Conservation (phyloP, 306 rosid species). For the Corylus avellana region DNA sequence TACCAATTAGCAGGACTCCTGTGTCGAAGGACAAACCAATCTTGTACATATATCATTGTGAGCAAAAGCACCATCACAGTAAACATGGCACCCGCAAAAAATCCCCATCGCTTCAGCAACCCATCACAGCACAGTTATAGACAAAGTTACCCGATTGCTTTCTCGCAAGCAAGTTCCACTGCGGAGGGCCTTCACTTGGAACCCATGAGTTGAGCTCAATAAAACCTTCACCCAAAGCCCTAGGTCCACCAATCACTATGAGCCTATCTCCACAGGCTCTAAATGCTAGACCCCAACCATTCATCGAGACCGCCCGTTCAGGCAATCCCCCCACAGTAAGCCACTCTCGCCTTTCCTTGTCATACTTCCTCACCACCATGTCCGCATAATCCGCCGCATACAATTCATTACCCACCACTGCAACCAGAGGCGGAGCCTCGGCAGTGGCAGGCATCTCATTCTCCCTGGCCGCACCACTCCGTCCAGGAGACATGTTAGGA, state of each 20-base stretch:
- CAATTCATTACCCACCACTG: slow-evolving; percentile 75
- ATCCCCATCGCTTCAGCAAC: slow-evolving; percentile 58
- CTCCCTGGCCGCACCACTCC: slow-evolving; percentile 46
- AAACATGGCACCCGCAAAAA: slow-evolving; percentile 13
- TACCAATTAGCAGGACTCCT: slow-evolving; percentile 77
- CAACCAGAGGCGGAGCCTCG: slow-evolving; percentile 89
- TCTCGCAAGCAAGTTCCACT: slow-evolving; percentile 76
- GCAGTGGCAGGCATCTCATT: slow-evolving; percentile 63
- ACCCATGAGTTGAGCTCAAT: slow-evolving; percentile 92
- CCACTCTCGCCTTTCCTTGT: slow-evolving; percentile 60
- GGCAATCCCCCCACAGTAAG: slow-evolving; percentile 73
- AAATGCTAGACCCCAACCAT: slow-evolving; percentile 98
- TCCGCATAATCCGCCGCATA: slow-evolving; percentile 88
- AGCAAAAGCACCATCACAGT: slow-evolving; percentile 30
- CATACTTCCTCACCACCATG: slow-evolving; percentile 81
- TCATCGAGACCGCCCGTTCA: slow-evolving; percentile 71
- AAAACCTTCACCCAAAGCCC: slow-evolving; percentile 67
- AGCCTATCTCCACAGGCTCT: slow-evolving; percentile 89
- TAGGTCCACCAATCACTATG: slow-evolving; percentile 86
- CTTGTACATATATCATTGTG: slow-evolving; percentile 37
- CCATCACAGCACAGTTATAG: slow-evolving; percentile 98
- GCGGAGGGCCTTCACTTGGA: slow-evolving; percentile 91
- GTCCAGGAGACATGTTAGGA: slow-evolving; percentile 90
- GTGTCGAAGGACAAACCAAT: slow-evolving; percentile 48
- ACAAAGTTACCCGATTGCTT: slow-evolving; percentile 78